Evolutionary conservation across 768 basidiomycete genomes (phyloP).

Genomic region (Coprinopsis strossmayeri): DNA sequence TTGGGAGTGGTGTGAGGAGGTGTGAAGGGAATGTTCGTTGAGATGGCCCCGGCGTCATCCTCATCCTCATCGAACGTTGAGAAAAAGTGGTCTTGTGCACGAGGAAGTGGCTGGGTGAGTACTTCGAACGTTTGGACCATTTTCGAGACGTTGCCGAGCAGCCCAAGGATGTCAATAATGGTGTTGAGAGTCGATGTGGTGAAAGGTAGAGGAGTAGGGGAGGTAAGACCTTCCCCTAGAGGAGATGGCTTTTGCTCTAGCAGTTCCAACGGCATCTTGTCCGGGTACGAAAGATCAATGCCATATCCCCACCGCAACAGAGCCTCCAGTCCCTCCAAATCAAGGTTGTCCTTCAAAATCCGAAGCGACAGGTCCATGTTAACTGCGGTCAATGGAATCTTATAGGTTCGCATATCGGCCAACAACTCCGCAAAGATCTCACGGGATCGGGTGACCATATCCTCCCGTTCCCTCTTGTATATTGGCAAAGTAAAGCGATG

Average conservation of each 20-base stretch:
- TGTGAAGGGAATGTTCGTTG: slow-evolving; percentile 28
- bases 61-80: slow-evolving; percentile 67
- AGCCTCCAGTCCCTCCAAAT: slow-evolving; percentile 47
- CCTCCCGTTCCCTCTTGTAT: slow-evolving; percentile 25
- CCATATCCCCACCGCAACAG: slow-evolving; percentile 69
- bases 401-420: slow-evolving; percentile 45
- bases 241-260: slow-evolving; percentile 15
- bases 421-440: slow-evolving; percentile 45
- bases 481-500: slow-evolving; percentile 61
- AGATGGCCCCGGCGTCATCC: slow-evolving; percentile 46
- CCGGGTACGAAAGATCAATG: slow-evolving; percentile 70
- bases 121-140: slow-evolving; percentile 75
- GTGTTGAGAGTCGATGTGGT: slow-evolving; percentile 68
- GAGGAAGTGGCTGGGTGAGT: slow-evolving; percentile 64
- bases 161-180: slow-evolving; percentile 64
- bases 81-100: slow-evolving; percentile 38
- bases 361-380: slow-evolving; percentile 65
- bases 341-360: slow-evolving; percentile 59
- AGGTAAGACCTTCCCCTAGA: slow-evolving; percentile 11
- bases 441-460: slow-evolving; percentile 35
- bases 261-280: slow-evolving; percentile 52
- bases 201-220: slow-evolving; percentile 34
- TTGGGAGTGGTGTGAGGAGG: slow-evolving; percentile 49
- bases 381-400: slow-evolving; percentile 46
- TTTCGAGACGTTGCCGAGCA: slow-evolving; percentile 50